Evolutionary conservation across 371 early-diverging fungal species (phyloP), one percentile per base, ranked within the genome.

Genomic region (Thermomucor indicae-seudaticae): DNA sequence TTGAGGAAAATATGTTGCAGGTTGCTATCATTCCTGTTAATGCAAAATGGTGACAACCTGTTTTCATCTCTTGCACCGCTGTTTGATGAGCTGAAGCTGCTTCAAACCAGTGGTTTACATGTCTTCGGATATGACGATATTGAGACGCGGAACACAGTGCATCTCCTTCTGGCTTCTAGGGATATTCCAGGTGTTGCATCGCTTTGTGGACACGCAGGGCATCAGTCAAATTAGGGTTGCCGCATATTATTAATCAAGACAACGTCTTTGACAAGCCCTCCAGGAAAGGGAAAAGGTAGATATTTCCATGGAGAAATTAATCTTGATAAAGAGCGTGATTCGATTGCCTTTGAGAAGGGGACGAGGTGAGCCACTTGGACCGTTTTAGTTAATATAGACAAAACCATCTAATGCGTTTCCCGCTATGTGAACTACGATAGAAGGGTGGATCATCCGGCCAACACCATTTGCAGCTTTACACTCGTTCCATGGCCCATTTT

Each of bases 171-270:
- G 0, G 53, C 45, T 11, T 29, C 44, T 14, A 39, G 44, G 7
- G 53, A 52, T 45, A 52, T 52, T 17, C 53, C 53, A 22, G 53
- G 45, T 12, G 30, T 40, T 24, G 37, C 53, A 19, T 6, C 11
- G n/a, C 30, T 52, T 14, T 20, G 14, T 20, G 17, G 29, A 3
- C 53, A 44, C 25, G 19, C 11, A 7, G 53, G 53, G 2, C 53
- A 52, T 37, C 4, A 16, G 20, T 22, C 37, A 4, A 6, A 7
- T 12, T 52, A 40, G 19, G 45, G 53, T 10, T 52, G 45, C 29
- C 43, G 32, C 14, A 52, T 43, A 19, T 52, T 43, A 20, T 17
- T 23, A 6, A 44, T 52, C 24, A 5, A 10, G 34, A 34, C 34
- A 27, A 43, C 4, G 10, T 11, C 38, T 4, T n/a, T 45, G 17